Evolutionary conservation across 306 rosid genomes (phyloP), one percentile per base, ranked within the genome.

Genomic region (Erythrophleum fordii): DNA sequence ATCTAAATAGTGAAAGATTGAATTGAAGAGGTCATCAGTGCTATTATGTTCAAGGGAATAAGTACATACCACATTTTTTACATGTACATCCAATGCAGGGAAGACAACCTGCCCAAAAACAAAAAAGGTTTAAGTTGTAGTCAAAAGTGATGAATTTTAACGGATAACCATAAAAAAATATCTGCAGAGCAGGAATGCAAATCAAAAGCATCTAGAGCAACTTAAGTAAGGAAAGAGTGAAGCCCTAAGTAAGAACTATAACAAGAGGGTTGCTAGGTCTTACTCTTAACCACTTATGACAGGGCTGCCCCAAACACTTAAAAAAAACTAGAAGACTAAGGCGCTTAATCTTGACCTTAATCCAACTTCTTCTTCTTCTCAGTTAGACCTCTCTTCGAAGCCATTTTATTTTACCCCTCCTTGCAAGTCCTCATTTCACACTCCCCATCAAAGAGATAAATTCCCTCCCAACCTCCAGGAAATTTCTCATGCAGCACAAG

Each of bases 31-130:
- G 49, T 75, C 92, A 39, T 80, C 86, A 25, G 85, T 84, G 88
- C 90, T 78, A 20, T 62, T 84, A 66, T 95, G 99, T 83, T 95
- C 98, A 4, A 95, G 85, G 35, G 91, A 88, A 88, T 93, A 95
- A 34, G 97, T 87, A 77, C 87, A 51, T 3, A 79, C 88, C 46
- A 95, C 88, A 83, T 93, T 95, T 83, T 90, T 87, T 14, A 89
- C 91, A 64, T 86, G 89, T 2, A 60, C 78, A 83, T 95, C 98
- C 56, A 95, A 75, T 5, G 94, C 96, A 66, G 78, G 83, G 86
- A 95, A 95, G 59, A 95, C 77, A 80, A 95, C 80, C 99, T 95
- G 88, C 86, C 88, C 37, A 59, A 62, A 83, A 70, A n/a, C n/a
- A n/a, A 58, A 83, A 66, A 35, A 68, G 8, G 20, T 35, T 53